phyloP scores from a whole-genome alignment of 2,329 filamentous ascomycete species.

The Lachnellula willkommii region DNA sequence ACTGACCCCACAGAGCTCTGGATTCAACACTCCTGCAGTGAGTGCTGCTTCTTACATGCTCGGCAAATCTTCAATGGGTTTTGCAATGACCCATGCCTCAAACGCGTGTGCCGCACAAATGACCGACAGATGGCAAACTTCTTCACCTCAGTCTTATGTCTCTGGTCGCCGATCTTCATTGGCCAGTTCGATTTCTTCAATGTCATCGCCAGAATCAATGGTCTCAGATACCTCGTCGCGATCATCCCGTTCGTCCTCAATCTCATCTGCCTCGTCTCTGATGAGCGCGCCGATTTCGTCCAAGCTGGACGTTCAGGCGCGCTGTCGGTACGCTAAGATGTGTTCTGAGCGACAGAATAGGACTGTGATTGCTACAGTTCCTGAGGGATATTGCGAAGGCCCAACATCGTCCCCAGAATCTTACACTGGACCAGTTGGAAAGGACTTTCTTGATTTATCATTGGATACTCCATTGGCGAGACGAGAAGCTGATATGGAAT shows the following conservation, averaged over 20 bases:
- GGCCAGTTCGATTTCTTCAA: slow-evolving; percentile 56
- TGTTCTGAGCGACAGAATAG: slow-evolving; percentile 52
- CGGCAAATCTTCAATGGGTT: slow-evolving; percentile 52
- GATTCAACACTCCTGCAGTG: slow-evolving; percentile 56
- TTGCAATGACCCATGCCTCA: slow-evolving; percentile 53
- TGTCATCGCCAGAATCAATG: slow-evolving; percentile 64
- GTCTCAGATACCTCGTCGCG: slow-evolving; percentile 53
- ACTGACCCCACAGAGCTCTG: slow-evolving; percentile 50
- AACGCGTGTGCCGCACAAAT: slow-evolving; percentile 42
- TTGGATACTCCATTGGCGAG: slow-evolving; percentile 44
- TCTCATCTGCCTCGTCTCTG: slow-evolving; percentile 57
- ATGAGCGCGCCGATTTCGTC: slow-evolving; percentile 51
- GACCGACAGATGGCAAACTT: slow-evolving; percentile 49
- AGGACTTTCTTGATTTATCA: slow-evolving; percentile 46
- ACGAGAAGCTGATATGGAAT: slow-evolving; percentile 44
- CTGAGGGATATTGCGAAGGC: slow-evolving; percentile 50
- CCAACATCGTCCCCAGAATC: slow-evolving; percentile 53
- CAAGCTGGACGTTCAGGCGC: slow-evolving; percentile 57
- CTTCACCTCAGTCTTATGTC: slow-evolving; percentile 48
- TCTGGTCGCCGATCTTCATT: slow-evolving; percentile 55
- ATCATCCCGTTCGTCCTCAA: slow-evolving; percentile 59
- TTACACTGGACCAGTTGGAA: slow-evolving; percentile 48
- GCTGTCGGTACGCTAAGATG: slow-evolving; percentile 56
- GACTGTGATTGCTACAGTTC: slow-evolving; percentile 51
- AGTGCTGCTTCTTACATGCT: slow-evolving; percentile 48